A percentile compares a stretch with the other conserved stretches of the same genome.
These are phyloP conservation scores for Cryoendolithus antarcticus DNA, from an alignment of 2,329 filamentous ascomycete species.

Conservation along the genomic window DNA sequence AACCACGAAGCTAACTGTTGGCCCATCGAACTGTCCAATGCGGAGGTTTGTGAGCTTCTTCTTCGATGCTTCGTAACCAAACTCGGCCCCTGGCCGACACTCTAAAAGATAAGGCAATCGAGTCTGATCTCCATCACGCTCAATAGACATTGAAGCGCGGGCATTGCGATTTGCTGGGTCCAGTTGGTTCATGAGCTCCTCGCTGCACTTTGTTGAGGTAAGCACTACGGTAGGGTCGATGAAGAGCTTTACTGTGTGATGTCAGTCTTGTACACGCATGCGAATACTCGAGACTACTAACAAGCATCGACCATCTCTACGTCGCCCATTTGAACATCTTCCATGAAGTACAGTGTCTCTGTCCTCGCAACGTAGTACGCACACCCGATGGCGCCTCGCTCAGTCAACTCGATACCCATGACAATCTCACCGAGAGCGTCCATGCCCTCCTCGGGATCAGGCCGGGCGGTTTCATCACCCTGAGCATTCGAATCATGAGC, in stretches of 20 bases:
- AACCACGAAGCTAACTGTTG: constrained; percentile 46
- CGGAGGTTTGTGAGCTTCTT: constrained; percentile 52
- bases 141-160: constrained; percentile 14
- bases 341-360: constrained; percentile 60
- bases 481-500: too few species aligned
- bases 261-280: constrained; percentile 8
- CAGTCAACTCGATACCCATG: constrained; percentile 66
- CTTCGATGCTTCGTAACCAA: constrained; percentile 54
- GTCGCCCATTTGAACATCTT: constrained; percentile 61
- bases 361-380: constrained; percentile 66
- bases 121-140: constrained; percentile 29
- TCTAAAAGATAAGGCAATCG: constrained; percentile 52
- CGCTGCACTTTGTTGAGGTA: constrained; percentile 43
- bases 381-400: constrained; percentile 64
- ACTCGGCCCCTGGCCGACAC: constrained; percentile 58
- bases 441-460: constrained; percentile 8
- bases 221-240: constrained; percentile 50
- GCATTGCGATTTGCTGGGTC: constrained; percentile 28
- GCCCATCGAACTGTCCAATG: constrained; percentile 35
- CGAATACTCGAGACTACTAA: constrained; percentile 14
- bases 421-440: constrained; percentile 55
- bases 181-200: constrained; percentile 33
- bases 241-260: constrained; percentile 43
- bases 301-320: constrained; percentile 44
- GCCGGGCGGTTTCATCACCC: too few species aligned